phyloP scores from a whole-genome alignment of 1,139 yeast species.

The Saccharomycopsis crataegensis region DNA sequence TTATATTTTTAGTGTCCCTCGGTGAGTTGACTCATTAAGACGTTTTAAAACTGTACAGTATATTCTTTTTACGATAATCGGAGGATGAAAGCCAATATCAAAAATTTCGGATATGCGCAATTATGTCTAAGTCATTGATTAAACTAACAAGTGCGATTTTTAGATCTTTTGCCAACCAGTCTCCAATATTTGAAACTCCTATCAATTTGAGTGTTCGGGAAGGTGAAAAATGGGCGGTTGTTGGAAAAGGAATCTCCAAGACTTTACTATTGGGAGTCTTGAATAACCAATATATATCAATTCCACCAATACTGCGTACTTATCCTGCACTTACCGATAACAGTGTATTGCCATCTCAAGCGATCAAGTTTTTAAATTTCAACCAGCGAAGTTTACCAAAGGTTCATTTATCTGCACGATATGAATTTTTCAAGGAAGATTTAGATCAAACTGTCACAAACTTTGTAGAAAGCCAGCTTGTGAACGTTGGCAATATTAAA shows the following conservation, averaged over 20 bases:
- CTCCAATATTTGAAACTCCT: constrained; percentile 21
- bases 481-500: constrained; percentile 25
- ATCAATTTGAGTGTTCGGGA: constrained; percentile 27
- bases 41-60: no score
- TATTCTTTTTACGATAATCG: no score
- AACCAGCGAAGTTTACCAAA: constrained; percentile 38
- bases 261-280: constrained; percentile 36
- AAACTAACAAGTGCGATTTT: background rate
- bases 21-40: no score
- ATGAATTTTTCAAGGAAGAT: constrained; percentile 77
- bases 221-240: constrained; percentile 42
- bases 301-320: constrained; percentile 45
- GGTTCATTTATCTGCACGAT: constrained; percentile 81
- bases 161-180: background rate
- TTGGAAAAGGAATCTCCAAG: constrained; percentile 46
- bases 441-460: constrained; percentile 68
- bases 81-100: no score
- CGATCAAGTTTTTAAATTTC: constrained; percentile 53
- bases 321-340: constrained; percentile 40
- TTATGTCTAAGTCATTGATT: background rate
- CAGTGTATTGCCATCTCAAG: constrained; percentile 10
- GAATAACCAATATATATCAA: constrained; percentile 39
- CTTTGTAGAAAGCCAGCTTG: constrained; percentile 23
- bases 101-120: background rate
- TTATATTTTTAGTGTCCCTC: no score